Evolutionary conservation across 352 stramenopile species (phyloP), one percentile per base, ranked within the genome.

Genomic region (Pythium insidiosum): DNA sequence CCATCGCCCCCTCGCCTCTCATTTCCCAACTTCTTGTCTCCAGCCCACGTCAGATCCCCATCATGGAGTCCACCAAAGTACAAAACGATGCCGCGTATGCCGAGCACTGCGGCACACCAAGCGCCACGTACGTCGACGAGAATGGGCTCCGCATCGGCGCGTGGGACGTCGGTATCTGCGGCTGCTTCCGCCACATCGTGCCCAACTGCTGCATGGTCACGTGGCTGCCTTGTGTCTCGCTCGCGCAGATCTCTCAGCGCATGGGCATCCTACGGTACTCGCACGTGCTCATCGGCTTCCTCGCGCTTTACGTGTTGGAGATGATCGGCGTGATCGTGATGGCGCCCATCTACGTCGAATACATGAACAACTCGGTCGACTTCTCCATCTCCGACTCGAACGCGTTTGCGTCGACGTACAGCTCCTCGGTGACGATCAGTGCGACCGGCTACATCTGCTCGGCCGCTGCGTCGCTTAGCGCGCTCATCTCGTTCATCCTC

Each of bases 181-280:
- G 35, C 22, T 70, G 61, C 51, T 70, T 59, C 40, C 40, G 42
- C 19, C 23, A 56, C 29, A 26, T 56, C 21, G 42, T 70, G 11
- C 50, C 62, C 39, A 68, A 63, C 55, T 66, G 58, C 39, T 50
- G 43, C 38, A 63, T 66, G 51, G 44, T 48, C 16, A 49, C n/a
- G 33, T 63, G 39, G 18, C 49, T 50, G 13, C 60, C 58, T 25
- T 66, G 48, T 28, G 35, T 72, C 5, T 56, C 54, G 26, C 16
- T 72, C 23, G 47, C 55, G 9, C 55, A 68, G 41, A 54, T 61
- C 40, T 24, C 39, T 11, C 23, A 43, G 12, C 58, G 43, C 24
- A 43, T 58, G 6, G 37, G 45, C 35, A 18, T 60, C 3, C 35
- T 35, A 1, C 50, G 38, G 1, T 69, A 63, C 45, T 15, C 26